Conservation (phyloP, 306 rosid species). For the Canavalia ensiformis region DNA sequence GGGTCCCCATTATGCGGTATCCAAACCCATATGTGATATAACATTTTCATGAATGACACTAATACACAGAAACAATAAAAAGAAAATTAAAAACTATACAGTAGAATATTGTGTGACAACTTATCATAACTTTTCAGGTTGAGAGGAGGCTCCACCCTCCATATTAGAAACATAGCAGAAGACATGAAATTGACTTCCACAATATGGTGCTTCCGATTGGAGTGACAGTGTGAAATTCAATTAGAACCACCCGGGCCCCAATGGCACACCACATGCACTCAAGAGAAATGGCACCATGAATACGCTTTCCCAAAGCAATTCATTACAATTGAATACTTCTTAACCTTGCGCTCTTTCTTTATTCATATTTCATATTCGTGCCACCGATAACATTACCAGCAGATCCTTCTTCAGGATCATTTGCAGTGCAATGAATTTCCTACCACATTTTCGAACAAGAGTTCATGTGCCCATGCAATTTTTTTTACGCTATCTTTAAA, state of each 20-base stretch:
- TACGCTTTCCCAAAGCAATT: slow-evolving; percentile 30
- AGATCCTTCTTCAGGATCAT: background rate
- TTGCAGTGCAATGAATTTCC: background rate
- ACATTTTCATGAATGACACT: background rate
- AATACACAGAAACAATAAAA: background rate
- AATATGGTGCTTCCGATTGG: slow-evolving; percentile 26
- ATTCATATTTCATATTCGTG: background rate
- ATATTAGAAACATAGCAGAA: background rate
- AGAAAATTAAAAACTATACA: background rate
- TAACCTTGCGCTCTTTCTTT: background rate
- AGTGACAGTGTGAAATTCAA: slow-evolving; percentile 29
- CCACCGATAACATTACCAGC: background rate
- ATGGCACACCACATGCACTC: slow-evolving; percentile 22
- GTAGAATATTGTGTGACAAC: background rate
- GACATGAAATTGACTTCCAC: slow-evolving; percentile 46
- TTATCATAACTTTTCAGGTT: slow-evolving; percentile 7
- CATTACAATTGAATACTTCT: slow-evolving; percentile 27
- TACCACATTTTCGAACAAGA: background rate
- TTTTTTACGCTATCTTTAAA: background rate
- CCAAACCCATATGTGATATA: background rate
- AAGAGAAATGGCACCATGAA: background rate
- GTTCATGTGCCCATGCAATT: background rate
- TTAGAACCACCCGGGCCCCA: slow-evolving; percentile 16
- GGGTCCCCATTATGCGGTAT: slow-evolving; percentile 8
- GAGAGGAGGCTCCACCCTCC: slow-evolving; percentile 29